phyloP scores from a whole-genome alignment of 202 grass and related monocot species.

The Setaria viridis region DNA sequence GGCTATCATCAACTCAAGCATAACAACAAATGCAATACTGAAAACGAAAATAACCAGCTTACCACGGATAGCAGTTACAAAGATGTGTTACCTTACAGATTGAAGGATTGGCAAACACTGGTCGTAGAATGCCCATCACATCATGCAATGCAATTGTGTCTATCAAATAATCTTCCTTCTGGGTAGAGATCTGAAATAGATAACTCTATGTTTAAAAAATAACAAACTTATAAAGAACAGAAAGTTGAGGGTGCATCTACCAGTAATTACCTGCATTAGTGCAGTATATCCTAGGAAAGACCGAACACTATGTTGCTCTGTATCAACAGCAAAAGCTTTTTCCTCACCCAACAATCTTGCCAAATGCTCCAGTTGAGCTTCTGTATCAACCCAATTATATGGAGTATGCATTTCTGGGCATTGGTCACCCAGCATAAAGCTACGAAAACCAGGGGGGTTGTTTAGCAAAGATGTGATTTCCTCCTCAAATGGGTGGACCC shows the following conservation, averaged over 20 bases:
- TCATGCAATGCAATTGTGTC: conserved; percentile 95
- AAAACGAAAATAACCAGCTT: conserved; percentile 24
- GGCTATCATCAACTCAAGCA: conserved; percentile 1
- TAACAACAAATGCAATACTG: conserved; percentile 22
- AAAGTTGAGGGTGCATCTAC: not conserved
- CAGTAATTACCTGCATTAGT: conserved; percentile 84
- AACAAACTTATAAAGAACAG: conserved; percentile 27
- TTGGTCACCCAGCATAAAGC: conserved; percentile 41
- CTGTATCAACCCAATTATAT: conserved; percentile 82
- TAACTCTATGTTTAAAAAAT: conserved; percentile 25
- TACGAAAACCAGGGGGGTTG: conserved; percentile 48
- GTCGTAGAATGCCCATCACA: conserved; percentile 66
- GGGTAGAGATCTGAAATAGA: conserved; percentile 73
- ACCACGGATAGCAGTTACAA: conserved; percentile 36
- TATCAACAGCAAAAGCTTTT: conserved; percentile 82
- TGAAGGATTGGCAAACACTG: conserved; percentile 78
- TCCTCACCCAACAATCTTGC: conserved; percentile 56
- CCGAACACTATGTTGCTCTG: conserved; percentile 90
- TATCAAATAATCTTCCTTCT: conserved; percentile 85
- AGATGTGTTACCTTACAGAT: conserved; percentile 76
- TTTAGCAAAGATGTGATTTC: conserved; percentile 78
- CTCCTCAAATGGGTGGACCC: conserved; percentile 79
- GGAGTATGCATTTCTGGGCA: conserved; percentile 51
- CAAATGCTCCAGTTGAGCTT: conserved; percentile 68
- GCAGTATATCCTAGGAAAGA: conserved; percentile 98